Evolutionary conservation across 495 filamentous ascomycete genomes (phyloP).

Genomic region (Bathelium albidoporum): DNA sequence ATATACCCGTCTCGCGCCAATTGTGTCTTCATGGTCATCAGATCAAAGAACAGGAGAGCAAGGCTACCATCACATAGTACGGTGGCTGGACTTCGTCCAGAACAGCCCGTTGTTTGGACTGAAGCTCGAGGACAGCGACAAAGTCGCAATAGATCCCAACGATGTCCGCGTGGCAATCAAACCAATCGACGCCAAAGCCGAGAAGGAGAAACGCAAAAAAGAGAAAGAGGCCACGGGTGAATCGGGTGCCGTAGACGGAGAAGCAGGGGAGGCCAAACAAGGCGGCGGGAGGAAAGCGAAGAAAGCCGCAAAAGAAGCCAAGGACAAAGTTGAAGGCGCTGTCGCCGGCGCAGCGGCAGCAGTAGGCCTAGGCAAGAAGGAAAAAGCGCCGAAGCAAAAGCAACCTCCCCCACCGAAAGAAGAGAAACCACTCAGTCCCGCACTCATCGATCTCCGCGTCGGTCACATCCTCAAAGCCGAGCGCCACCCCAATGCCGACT

Average conservation of each 20-base stretch:
- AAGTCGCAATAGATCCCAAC: constrained; percentile 66
- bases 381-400: constrained; percentile 57
- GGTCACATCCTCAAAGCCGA: constrained; percentile 93
- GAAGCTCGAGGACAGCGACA: constrained; percentile 59
- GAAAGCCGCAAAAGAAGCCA: constrained; percentile 27
- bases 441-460: constrained; percentile 84
- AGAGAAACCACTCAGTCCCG: constrained; percentile 63
- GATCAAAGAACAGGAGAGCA: constrained; percentile 87
- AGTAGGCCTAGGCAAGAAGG: constrained; percentile 57
- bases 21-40: constrained; percentile 68
- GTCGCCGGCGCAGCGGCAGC: constrained; percentile 20
- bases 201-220: constrained; percentile 44
- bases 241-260: constrained; percentile 16
- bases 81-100: constrained; percentile 89
- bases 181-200: constrained; percentile 40
- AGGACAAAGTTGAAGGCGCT: constrained; percentile 22
- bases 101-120: constrained; percentile 71
- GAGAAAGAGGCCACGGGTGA: constrained; percentile 30
- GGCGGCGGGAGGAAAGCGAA: constrained; percentile 16
- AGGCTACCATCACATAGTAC: constrained; percentile 84
- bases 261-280: constrained; percentile 16
- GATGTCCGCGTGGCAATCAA: constrained; percentile 58
- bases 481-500: constrained; percentile 94
- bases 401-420: constrained; percentile 44
- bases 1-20: constrained; percentile 69